phyloP scores from a whole-genome alignment of 2,329 filamentous ascomycete species.

The Aurifilum marmelostoma region DNA sequence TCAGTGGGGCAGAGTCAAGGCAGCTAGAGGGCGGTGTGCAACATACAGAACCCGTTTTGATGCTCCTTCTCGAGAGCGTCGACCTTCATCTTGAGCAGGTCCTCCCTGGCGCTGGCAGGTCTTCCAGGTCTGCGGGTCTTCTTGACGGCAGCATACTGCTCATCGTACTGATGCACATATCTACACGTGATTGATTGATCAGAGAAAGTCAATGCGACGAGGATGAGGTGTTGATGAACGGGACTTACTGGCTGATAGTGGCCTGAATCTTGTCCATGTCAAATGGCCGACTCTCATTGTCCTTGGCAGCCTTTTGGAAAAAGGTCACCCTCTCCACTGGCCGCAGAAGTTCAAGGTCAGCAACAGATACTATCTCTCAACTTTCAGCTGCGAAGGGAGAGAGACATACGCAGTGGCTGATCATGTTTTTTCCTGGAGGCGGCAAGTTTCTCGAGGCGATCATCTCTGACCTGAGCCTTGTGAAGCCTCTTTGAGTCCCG shows the following conservation, averaged over 20 bases:
- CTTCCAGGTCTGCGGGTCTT: conserved; percentile 76
- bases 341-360: neutral
- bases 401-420: conserved; percentile 67
- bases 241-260: conserved; percentile 62
- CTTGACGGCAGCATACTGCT: conserved; percentile 68
- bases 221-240: neutral
- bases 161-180: conserved; percentile 70
- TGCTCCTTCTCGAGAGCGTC: conserved; percentile 77
- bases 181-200: conserved; percentile 48
- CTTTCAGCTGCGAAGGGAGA: neutral
- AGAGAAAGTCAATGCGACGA: conserved; percentile 11
- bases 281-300: conserved; percentile 54
- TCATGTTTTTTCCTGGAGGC: conserved; percentile 74
- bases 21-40: neutral
- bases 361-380: neutral
- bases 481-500: conserved; percentile 82
- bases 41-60: conserved; percentile 77
- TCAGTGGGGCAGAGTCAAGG: conserved; percentile 32
- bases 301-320: conserved; percentile 69
- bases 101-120: conserved; percentile 76
- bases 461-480: conserved; percentile 77
- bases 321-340: conserved; percentile 69
- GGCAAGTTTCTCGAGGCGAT: conserved; percentile 75
- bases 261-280: conserved; percentile 61
- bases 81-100: conserved; percentile 73